Evolutionary conservation across 1,139 yeast species (phyloP).

Genomic region (Yamadazyma mexicana): DNA sequence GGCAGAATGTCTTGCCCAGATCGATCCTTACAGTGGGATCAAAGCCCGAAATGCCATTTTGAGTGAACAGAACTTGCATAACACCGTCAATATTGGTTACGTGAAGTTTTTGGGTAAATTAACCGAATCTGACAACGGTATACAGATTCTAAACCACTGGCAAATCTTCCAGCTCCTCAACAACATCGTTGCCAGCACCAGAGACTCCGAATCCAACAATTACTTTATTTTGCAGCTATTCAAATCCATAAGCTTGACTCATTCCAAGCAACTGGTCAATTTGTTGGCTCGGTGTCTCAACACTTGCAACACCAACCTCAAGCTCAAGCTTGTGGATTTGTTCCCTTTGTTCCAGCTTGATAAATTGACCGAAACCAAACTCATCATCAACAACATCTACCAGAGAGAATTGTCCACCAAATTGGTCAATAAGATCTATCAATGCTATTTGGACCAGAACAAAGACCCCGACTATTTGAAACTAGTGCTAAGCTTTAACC

Average conservation of each 20-base stretch:
- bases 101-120: slow-evolving; percentile 75
- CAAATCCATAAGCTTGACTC: slow-evolving; percentile 51
- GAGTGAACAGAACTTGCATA: slow-evolving; percentile 56
- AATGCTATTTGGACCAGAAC: slow-evolving; percentile 15
- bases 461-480: slow-evolving; percentile 24
- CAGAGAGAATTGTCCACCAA: slow-evolving; percentile 20
- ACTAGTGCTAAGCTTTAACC: slow-evolving; percentile 24
- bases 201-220: slow-evolving; percentile 35
- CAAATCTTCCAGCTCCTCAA: slow-evolving; percentile 78
- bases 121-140: slow-evolving; percentile 59
- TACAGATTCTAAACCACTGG: slow-evolving; percentile 74
- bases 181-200: slow-evolving; percentile 60
- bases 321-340: slow-evolving; percentile 9
- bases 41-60: slow-evolving; percentile 74
- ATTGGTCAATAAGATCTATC: slow-evolving; percentile 49
- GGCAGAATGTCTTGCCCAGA: slow-evolving; percentile 84
- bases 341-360: slow-evolving; percentile 27
- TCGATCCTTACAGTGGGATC: slow-evolving; percentile 78
- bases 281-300: slow-evolving; percentile 65
- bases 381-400: slow-evolving; percentile 68
- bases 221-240: slow-evolving; percentile 60
- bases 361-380: slow-evolving; percentile 40
- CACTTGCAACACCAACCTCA: slow-evolving; percentile 50
- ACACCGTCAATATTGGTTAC: slow-evolving; percentile 75
- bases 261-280: slow-evolving; percentile 44